Conservation (phyloP, 2,329 filamentous ascomycete genomes). For the Ampelomyces quisqualis region DNA sequence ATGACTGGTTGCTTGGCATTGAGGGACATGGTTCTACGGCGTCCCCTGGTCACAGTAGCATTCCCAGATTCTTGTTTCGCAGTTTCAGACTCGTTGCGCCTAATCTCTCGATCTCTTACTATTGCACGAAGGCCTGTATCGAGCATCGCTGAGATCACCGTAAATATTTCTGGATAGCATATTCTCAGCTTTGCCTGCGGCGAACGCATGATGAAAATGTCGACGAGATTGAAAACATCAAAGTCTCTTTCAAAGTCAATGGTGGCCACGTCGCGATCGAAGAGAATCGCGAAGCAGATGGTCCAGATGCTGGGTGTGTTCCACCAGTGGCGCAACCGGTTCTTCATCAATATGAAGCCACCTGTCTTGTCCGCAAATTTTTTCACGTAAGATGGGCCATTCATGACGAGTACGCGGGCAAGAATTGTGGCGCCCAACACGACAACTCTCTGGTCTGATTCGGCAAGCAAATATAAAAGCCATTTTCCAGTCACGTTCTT, state of each 20-base stretch:
- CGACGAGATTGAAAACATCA: conserved; percentile 70
- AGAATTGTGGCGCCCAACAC: conserved; percentile 80
- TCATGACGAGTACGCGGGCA: conserved; percentile 76
- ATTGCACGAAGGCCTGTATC: conserved; percentile 71
- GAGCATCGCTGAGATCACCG: conserved; percentile 82
- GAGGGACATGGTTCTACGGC: conserved; percentile 67
- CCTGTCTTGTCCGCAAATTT: conserved; percentile 86
- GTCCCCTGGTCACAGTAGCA: conserved; percentile 40
- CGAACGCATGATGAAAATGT: conserved; percentile 61
- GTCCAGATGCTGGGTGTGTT: conserved; percentile 81
- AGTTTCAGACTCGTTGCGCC: conserved; percentile 17
- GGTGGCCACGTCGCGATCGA: conserved; percentile 76
- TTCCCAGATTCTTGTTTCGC: conserved; percentile 22
- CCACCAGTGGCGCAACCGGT: conserved; percentile 85
- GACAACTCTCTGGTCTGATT: conserved; percentile 81
- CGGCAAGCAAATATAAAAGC: conserved; percentile 86
- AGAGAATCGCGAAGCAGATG: conserved; percentile 83
- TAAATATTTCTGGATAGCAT: conserved; percentile 73
- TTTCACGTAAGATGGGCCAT: conserved; percentile 76
- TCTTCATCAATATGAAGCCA: conserved; percentile 82
- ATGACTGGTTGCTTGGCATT: conserved; percentile 54
- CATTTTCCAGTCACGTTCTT: conserved; percentile 97
- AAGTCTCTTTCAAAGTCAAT: conserved; percentile 73
- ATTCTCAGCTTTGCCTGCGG: conserved; percentile 58
- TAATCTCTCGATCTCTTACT: conserved; percentile 37